Conservation (phyloP, 2,329 filamentous ascomycete genomes). For the Beauveria bassiana region DNA sequence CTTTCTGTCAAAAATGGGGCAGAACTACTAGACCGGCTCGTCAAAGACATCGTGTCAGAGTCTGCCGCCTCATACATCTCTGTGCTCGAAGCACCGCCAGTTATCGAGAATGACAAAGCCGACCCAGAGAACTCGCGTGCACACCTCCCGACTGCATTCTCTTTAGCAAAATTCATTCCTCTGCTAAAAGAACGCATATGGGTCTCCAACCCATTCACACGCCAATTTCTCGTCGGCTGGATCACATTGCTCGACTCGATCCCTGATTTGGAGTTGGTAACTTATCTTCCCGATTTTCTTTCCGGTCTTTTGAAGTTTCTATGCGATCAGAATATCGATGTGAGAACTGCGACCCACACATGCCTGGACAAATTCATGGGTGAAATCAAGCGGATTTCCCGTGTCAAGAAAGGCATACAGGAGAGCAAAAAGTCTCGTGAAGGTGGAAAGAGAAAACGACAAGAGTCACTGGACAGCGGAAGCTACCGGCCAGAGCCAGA, state of each 20-base stretch:
- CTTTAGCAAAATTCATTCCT: conserved; percentile 82
- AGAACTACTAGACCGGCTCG: conserved; percentile 84
- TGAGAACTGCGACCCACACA: conserved; percentile 86
- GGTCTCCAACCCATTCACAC: conserved; percentile 88
- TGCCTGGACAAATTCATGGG: conserved; percentile 83
- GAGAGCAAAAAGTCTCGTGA: conserved; percentile 70
- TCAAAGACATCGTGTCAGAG: conserved; percentile 95
- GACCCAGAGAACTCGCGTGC: conserved; percentile 35
- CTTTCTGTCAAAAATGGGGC: conserved; percentile 97
- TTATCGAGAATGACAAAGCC: conserved; percentile 37
- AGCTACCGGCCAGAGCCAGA: conserved; percentile 52
- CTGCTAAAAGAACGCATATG: conserved; percentile 89
- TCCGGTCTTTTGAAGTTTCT: conserved; percentile 85
- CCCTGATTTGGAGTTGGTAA: conserved; percentile 89
- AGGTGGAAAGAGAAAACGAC: conserved; percentile 61
- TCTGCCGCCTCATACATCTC: conserved; percentile 93
- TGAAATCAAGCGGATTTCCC: conserved; percentile 91
- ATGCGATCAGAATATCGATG: conserved; percentile 83
- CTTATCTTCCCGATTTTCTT: conserved; percentile 85
- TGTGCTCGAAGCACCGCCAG: conserved; percentile 58
- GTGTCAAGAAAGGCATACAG: conserved; percentile 83
- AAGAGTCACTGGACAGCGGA: conserved; percentile 59
- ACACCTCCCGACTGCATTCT: conserved; percentile 77
- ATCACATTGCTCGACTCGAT: conserved; percentile 92
- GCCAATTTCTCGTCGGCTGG: conserved; percentile 94